These are phyloP conservation scores for Dalechampia spathulata DNA, from an alignment of 441 rosid genomes.

Conservation along the genomic window DNA sequence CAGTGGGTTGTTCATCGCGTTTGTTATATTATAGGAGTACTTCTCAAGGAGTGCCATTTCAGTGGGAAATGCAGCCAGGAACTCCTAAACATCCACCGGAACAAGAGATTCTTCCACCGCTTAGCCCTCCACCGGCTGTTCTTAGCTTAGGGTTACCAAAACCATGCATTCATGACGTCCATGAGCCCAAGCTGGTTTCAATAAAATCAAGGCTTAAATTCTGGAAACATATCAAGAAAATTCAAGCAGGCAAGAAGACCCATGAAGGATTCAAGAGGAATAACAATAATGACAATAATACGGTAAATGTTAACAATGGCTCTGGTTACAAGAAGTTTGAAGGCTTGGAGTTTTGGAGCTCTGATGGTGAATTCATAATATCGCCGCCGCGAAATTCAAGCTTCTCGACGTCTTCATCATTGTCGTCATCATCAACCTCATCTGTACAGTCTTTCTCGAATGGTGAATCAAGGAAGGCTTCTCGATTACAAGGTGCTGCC, in stretches of 20 bases:
- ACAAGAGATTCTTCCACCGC: conserved; percentile 32
- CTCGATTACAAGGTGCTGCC: conserved; percentile 18
- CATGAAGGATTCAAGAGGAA: not conserved
- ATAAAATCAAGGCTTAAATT: conserved; percentile 25
- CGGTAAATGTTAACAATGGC: conserved; percentile 3
- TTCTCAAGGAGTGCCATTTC: conserved; percentile 53
- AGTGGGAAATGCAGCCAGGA: conserved; percentile 81
- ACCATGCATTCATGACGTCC: conserved; percentile 28
- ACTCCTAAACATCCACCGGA: conserved; percentile 45
- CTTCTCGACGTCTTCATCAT: conserved; percentile 31
- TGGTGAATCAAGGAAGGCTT: conserved; percentile 12
- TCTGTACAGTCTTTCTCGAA: conserved; percentile 13
- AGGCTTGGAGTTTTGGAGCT: conserved; percentile 25
- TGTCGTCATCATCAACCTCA: conserved; percentile 8
- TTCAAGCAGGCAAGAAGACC: conserved; percentile 2
- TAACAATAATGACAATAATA: not conserved
- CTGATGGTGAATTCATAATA: conserved; percentile 24
- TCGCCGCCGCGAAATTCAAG: conserved; percentile 26
- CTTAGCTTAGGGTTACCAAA: conserved; percentile 43
- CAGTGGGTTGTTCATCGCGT: conserved; percentile 35
- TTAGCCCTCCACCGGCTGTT: conserved; percentile 69
- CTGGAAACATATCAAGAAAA: conserved; percentile 28
- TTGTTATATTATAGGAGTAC: conserved; percentile 26
- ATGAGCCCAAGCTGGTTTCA: conserved; percentile 13
- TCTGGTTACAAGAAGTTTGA: conserved; percentile 16